A percentile compares a stretch with the other conserved stretches of the same genome.
Conservation (phyloP, 2,329 filamentous ascomycete species). For the Hymenoscyphus infarciens region DNA sequence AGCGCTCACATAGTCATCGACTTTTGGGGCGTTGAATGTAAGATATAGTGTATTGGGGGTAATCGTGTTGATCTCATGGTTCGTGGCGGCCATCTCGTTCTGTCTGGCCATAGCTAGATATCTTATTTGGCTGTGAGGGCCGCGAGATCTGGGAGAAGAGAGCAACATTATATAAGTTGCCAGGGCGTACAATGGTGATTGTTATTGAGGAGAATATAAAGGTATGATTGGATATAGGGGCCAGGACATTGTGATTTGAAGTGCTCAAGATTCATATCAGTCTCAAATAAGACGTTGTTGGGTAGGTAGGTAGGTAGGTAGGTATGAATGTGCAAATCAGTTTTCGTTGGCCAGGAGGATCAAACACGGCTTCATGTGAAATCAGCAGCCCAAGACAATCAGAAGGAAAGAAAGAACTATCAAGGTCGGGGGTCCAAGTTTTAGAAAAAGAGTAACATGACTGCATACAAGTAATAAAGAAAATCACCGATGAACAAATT, state of each 20-base stretch:
- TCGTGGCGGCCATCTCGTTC: constrained; percentile 4
- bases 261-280: constrained; percentile 3
- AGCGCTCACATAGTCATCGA: constrained; percentile 27
- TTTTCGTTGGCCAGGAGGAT: constrained; percentile 3
- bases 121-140: constrained; percentile 1
- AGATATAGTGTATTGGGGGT: constrained; percentile 26
- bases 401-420: constrained; percentile 1
- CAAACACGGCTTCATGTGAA: constrained; percentile 9
- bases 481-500: constrained; percentile 8
- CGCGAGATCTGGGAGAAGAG: background rate
- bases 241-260: constrained; percentile 6
- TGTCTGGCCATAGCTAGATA: background rate
- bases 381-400: constrained; percentile 2
- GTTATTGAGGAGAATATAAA: background rate
- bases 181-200: background rate
- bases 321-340: constrained; percentile 3
- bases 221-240: background rate
- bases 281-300: background rate
- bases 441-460: constrained; percentile 6
- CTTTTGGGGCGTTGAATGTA: constrained; percentile 28
- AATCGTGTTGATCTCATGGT: constrained; percentile 20
- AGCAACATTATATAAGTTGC: constrained; percentile 8
- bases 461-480: constrained; percentile 11
- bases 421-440: background rate
- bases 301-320: background rate